Evolutionary conservation across 768 basidiomycete genomes (phyloP), one percentile per base, ranked within the genome.

Genomic region (Suillus placidus): DNA sequence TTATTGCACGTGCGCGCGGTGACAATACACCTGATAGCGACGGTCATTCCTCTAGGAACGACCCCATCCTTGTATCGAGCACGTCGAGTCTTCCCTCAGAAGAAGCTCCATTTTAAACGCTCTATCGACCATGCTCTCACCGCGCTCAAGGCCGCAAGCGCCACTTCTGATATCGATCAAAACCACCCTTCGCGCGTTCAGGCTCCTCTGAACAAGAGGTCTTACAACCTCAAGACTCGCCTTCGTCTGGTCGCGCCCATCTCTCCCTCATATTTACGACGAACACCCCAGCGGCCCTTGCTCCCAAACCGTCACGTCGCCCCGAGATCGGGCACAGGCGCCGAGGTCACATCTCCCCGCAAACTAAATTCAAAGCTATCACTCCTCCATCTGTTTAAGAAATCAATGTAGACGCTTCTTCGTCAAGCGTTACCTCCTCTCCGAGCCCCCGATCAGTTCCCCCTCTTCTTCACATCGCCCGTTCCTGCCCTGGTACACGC

Each of bases 61-160:
- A 64, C 68, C 77, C 3, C 66, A 70, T 49, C 75, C 72, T 42
- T 16, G 73, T 8, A 70, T 74, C 13, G 75, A 75, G 26, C 76
- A 80, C 55, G 71, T 78, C 43, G 72, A 75, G 34, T 65, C 69
- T 5, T 67, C 76, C 10, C 34, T 77, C 7, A 80, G 83, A 82
- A 79, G 70, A 84, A 87, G 40, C 67, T 94, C 45, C 87, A 88
- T 63, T 84, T 93, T 66, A 93, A 94, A 75, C 87, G 88, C 47
- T 93, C 92, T 1, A 86, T 93, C 66, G 93, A 94, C 73, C 90
- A 88, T 51, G 86, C 88, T 6, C 79, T 91, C 68, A 83, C 86
- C 63, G 82, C 84, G 74, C 69, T 80, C 67, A 78, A 79, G 66
- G 73, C 74, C 23, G 69, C 76, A 47, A 70, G 78, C 56, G 80